Percentiles rank a stretch among this genome's conserved stretches.
Conservation (phyloP, 2,329 filamentous ascomycete species). For the Aureobasidium sp. region DNA sequence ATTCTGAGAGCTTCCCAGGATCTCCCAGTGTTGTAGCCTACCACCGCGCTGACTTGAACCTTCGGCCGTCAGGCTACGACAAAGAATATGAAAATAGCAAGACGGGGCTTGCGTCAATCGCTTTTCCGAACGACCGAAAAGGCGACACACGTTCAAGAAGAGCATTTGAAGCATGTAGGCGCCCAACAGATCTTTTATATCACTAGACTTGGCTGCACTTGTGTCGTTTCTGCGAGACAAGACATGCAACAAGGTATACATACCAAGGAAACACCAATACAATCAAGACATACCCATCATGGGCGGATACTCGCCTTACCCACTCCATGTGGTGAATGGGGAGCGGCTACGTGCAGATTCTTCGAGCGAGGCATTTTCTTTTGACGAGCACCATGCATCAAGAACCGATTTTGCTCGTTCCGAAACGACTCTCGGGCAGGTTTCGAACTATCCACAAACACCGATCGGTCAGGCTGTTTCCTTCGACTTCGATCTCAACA, state of each 20-base stretch:
- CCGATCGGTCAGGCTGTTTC: conserved; percentile 13
- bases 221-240: neutral
- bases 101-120: neutral
- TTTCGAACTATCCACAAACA: neutral
- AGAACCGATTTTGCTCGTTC: neutral
- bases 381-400: neutral
- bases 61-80: neutral
- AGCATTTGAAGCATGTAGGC: neutral
- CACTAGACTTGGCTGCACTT: neutral
- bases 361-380: neutral
- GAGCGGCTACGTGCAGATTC: neutral
- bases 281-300: neutral
- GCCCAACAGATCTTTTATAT: neutral
- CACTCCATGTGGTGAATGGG: neutral
- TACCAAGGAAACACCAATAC: neutral
- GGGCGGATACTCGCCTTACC: neutral
- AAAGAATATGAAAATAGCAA: neutral
- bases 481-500: conserved; percentile 8
- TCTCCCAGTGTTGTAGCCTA: neutral
- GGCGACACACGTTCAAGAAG: neutral
- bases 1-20: neutral
- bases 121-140: neutral
- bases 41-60: neutral
- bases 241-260: neutral
- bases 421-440: conserved; percentile 9